Base-by-base conservation (phyloP, 768 basidiomycete species). In the Tubosaeta sp. region DNA sequence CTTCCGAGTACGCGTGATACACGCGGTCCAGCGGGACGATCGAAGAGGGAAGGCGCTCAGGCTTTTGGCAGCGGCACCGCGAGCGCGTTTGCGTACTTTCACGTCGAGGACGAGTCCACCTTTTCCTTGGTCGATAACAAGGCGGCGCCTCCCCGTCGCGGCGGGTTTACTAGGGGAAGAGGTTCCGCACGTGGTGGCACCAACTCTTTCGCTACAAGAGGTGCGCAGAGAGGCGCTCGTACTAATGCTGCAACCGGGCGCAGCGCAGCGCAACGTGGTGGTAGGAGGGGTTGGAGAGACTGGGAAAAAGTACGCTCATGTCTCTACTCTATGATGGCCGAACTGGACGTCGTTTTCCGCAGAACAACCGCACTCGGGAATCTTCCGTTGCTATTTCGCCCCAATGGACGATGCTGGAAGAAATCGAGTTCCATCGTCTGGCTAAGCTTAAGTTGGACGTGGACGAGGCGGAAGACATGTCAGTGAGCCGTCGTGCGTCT, bases 41-140 rank as follows among this genome's bases (percentile, higher is more conserved):
- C 86, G 50, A 80, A 86, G 60, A 78, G 87, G 46, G 89, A 92
- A 46, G 84, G 89, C 42, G 80, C 80, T 46, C 88, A 88, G 64
- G 91, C 91, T 2, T 95, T 91, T 65, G 94, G 93, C 34, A 94
- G 92, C 51, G 89, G 88, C 19, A 84, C 87, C 46, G 86, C 91
- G 11, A 95, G 85, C 61, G 91, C 92, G 13, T 97, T 97, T 65
- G 91, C 92, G 7, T 97, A 95, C 72, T 94, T 94, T 77, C 95
- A 97, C 71, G 95, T 90, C 52, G 97, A 98, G 71, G 97, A 99
- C 65, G 97, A 99, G 72, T 88, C 92, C 6, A 88, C 85, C 45
- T 99, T 99, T 79, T 95, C 92, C 19, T 78, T 99, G 46, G 97
- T 99, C 44, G 95, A 97, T 65, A 92, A 85, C 68, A 95, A 91